These are phyloP conservation scores for Phytophthora pini DNA, from an alignment of 352 stramenopile species.

Conservation along the genomic window DNA sequence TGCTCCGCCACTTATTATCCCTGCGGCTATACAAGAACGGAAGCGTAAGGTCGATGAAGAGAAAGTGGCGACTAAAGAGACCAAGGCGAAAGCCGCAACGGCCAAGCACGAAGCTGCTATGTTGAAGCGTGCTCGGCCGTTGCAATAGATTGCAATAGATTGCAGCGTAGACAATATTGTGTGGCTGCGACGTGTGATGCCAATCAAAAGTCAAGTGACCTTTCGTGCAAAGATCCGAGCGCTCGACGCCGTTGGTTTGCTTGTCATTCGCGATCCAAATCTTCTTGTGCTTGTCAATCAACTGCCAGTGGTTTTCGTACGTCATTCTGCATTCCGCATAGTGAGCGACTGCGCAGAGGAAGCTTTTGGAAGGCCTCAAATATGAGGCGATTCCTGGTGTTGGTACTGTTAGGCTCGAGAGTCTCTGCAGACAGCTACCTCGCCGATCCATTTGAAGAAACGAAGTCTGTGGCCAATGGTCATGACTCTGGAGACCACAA, in stretches of 20 bases:
- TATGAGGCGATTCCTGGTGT: slow-evolving; percentile 23
- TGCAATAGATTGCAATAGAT: neutral
- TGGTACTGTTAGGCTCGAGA: slow-evolving; percentile 8
- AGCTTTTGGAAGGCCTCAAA: neutral
- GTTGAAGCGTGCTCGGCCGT: slow-evolving; percentile 18
- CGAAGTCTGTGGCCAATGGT: neutral
- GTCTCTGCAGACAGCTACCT: slow-evolving; percentile 8
- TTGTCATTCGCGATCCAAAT: slow-evolving; percentile 13
- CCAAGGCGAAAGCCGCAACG: slow-evolving; percentile 33
- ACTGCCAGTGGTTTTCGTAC: neutral
- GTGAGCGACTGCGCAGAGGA: neutral
- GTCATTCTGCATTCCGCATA: slow-evolving; percentile 19
- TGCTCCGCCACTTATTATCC: slow-evolving; percentile 53
- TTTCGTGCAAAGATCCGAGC: slow-evolving; percentile 4
- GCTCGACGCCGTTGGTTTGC: slow-evolving; percentile 5
- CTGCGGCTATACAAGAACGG: slow-evolving; percentile 60
- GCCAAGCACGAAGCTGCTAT: slow-evolving; percentile 32
- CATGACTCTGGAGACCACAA: neutral
- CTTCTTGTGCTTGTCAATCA: slow-evolving; percentile 19
- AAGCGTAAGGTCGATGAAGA: slow-evolving; percentile 61
- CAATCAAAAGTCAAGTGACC: neutral
- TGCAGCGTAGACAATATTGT: slow-evolving; percentile 16
- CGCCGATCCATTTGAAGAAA: neutral
- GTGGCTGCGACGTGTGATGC: slow-evolving; percentile 17
- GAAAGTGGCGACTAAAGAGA: slow-evolving; percentile 35